Conservation (phyloP, 2,329 filamentous ascomycete species). For the Periconia sp. region DNA sequence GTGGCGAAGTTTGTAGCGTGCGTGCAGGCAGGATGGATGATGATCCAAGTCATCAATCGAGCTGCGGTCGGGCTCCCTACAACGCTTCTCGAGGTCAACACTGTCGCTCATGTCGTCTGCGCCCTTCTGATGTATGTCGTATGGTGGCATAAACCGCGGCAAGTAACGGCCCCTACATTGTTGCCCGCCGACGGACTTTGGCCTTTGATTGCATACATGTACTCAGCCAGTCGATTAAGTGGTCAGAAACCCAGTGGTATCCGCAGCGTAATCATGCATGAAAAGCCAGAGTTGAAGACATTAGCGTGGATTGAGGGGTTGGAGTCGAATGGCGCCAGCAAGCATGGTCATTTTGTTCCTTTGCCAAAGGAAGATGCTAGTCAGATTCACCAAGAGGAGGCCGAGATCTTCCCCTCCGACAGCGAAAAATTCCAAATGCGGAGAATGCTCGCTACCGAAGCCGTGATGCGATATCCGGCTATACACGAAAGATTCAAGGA, state of each 20-base stretch:
- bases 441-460: not conserved
- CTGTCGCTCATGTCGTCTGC: constrained; percentile 53
- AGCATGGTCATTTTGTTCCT: not conserved
- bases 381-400: not conserved
- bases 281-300: constrained; percentile 3
- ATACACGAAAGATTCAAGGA: not conserved
- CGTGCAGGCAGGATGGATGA: constrained; percentile 27
- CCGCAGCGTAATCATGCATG: constrained; percentile 2
- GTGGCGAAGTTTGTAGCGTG: constrained; percentile 18
- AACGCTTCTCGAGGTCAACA: constrained; percentile 62
- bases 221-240: constrained; percentile 1
- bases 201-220: constrained; percentile 20
- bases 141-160: constrained; percentile 31
- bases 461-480: not conserved
- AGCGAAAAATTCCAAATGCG: not conserved
- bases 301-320: not conserved
- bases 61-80: constrained; percentile 13
- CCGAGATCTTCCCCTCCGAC: not conserved
- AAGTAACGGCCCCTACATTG: constrained; percentile 10
- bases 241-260: not conserved
- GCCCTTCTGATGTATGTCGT: constrained; percentile 28
- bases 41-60: constrained; percentile 22
- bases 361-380: not conserved
- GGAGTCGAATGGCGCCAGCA: not conserved
- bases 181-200: constrained; percentile 15